Conservation (phyloP, 1,284 basidiomycete species). For the Puccinia horiana region DNA sequence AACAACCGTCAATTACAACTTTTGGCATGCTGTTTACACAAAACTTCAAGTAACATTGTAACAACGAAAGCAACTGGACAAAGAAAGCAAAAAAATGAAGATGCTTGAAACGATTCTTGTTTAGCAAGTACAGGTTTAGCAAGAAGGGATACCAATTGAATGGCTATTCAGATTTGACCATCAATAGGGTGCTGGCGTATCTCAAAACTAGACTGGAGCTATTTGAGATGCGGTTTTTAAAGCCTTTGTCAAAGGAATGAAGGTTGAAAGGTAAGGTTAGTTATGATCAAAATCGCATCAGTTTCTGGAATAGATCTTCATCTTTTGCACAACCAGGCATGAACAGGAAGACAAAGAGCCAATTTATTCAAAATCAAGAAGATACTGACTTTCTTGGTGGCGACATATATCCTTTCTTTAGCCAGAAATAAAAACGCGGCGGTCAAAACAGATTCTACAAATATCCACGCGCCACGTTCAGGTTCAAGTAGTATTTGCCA, state of each 20-base stretch:
- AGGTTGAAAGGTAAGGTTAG: background rate
- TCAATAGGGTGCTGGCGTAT: background rate
- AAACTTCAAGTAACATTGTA: background rate
- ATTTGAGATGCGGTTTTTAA: conserved; percentile 37
- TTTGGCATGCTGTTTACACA: background rate
- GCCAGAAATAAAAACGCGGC: conserved; percentile 48
- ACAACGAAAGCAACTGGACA: background rate
- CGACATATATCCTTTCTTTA: conserved; percentile 45
- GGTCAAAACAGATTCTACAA: conserved; percentile 44
- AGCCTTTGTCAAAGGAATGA: background rate
- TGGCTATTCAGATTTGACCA: background rate
- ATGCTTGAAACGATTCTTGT: background rate
- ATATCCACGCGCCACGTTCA: background rate
- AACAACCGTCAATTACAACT: background rate
- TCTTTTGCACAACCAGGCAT: background rate
- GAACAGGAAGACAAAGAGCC: background rate
- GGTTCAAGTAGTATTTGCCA: background rate
- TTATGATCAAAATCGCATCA: background rate
- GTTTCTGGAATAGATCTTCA: background rate
- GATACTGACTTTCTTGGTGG: conserved; percentile 46
- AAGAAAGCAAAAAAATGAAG: background rate
- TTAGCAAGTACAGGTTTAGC: background rate
- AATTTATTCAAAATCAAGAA: background rate
- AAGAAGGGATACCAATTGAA: background rate
- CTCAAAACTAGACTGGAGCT: background rate